Percentiles rank a stretch among this genome's conserved stretches.
Evolutionary conservation across 495 filamentous ascomycete species (phyloP).

Genomic region (Penicillium cataractarum): DNA sequence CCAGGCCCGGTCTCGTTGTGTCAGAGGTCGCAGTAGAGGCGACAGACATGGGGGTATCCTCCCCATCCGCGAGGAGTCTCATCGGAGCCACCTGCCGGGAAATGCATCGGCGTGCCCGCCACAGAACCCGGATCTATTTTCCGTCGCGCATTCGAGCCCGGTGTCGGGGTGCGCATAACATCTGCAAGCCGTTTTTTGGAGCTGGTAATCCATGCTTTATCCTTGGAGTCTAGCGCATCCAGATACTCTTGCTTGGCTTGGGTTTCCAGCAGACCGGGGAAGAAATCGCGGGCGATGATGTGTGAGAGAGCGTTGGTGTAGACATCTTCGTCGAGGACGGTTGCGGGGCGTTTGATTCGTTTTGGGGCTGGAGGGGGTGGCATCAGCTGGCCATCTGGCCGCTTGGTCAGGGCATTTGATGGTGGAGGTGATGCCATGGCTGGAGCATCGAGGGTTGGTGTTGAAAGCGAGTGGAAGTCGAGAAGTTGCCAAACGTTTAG

Average conservation of each 20-base stretch:
- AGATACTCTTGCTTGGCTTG: slow-evolving; percentile 90
- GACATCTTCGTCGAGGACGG: slow-evolving; percentile 89
- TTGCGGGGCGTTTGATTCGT: slow-evolving; percentile 88
- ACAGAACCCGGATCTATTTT: slow-evolving; percentile 37
- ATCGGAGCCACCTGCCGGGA: slow-evolving; percentile 48
- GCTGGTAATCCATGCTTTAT: slow-evolving; percentile 83
- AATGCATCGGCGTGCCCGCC: slow-evolving; percentile 30
- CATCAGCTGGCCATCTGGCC: slow-evolving; percentile 76
- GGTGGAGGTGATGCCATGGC: slow-evolving; percentile 12
- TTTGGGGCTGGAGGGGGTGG: slow-evolving; percentile 86
- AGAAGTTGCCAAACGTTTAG: neutral
- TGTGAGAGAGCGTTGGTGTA: slow-evolving; percentile 90
- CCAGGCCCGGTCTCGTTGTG: slow-evolving; percentile 34
- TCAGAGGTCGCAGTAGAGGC: slow-evolving; percentile 45
- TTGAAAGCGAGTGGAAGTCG: neutral
- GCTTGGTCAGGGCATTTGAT: slow-evolving; percentile 44
- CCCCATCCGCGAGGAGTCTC: slow-evolving; percentile 52
- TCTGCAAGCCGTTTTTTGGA: slow-evolving; percentile 72
- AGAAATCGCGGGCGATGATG: slow-evolving; percentile 96
- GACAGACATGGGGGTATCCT: slow-evolving; percentile 68
- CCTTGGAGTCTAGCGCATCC: slow-evolving; percentile 82
- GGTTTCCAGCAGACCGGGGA: slow-evolving; percentile 85
- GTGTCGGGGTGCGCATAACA: slow-evolving; percentile 75
- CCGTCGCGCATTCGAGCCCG: slow-evolving; percentile 43
- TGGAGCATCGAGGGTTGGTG: neutral